Base-by-base conservation (phyloP, 306 rosid genomes). In the Prunus fruticosa region DNA sequence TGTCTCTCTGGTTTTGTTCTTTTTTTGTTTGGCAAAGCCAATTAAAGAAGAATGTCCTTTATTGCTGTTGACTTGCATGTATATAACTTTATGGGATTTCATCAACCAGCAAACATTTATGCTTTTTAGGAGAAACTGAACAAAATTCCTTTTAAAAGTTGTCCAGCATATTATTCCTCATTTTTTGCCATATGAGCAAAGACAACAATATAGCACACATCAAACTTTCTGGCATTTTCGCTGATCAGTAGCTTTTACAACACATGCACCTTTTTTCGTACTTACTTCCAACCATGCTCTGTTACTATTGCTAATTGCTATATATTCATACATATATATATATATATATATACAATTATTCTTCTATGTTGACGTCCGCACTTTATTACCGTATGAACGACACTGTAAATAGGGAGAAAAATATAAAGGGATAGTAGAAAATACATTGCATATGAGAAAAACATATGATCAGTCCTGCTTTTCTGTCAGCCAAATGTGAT, bases 171-270 rank as follows among this genome's bases (percentile, higher is more conserved):
- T 64, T 52, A 56, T 54, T 67, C 83, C 61, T 63, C 52, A 34
- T 66, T 10, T 23, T 23, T n/a, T 58, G 28, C 67, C 60, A 64
- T 27, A 14, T 51, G 52, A 76, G 73, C 79, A 71, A 69, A 13
- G 76, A 72, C 74, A 34, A 6, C 67, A 78, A 22, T 52, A 70
- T 47, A 52, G 52, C 72, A 78, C 23, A 79, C 76, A 84, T 76
- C 78, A 43, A 70, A 76, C 52, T 57, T 77, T 61, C 67, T 69
- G 75, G 69, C 78, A 64, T 46, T 78, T 56, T 54, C 61, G 52
- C 14, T 72, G 76, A 34, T 64, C 67, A 53, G 62, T 71, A 72
- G 68, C 78, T 64, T 77, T 64, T 51, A 22, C 23, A 74, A 63
- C 70, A 20, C 71, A 75, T 81, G 13, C 20, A 76, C 12, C 72